phyloP scores from a whole-genome alignment of 2,329 filamentous ascomycete species.

The Chrysoporthe puriensis region DNA sequence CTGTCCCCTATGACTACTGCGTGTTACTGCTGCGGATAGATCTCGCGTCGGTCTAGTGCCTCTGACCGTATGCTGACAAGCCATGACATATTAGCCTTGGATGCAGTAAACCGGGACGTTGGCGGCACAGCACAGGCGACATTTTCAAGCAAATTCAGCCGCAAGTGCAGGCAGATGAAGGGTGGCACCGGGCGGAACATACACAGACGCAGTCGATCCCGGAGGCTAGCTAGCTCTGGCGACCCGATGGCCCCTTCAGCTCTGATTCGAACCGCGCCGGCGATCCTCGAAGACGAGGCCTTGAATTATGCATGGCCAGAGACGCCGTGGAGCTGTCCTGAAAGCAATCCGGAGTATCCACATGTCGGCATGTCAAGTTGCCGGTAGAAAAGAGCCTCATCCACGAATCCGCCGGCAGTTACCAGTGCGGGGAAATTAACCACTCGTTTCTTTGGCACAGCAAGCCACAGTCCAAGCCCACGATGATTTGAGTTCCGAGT shows the following conservation, averaged over 20 bases:
- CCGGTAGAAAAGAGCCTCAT: neutral
- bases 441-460: neutral
- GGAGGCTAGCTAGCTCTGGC: neutral
- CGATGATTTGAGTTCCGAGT: neutral
- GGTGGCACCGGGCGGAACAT: neutral
- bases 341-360: too few species aligned
- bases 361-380: neutral
- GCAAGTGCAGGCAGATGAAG: neutral
- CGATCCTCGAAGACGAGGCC: neutral
- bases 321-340: neutral
- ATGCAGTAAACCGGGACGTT: neutral
- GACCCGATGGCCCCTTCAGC: neutral
- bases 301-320: neutral
- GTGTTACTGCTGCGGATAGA: neutral
- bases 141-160: neutral
- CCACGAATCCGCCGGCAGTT: neutral
- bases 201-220: neutral
- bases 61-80: neutral
- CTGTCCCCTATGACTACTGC: conserved; percentile 19
- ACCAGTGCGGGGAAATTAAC: neutral
- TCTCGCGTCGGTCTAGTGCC: neutral
- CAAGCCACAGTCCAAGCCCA: neutral
- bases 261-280: neutral
- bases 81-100: neutral
- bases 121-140: neutral